Evolutionary conservation across 257 asterid genomes (phyloP).

Genomic region (Gentiana macrophylla): DNA sequence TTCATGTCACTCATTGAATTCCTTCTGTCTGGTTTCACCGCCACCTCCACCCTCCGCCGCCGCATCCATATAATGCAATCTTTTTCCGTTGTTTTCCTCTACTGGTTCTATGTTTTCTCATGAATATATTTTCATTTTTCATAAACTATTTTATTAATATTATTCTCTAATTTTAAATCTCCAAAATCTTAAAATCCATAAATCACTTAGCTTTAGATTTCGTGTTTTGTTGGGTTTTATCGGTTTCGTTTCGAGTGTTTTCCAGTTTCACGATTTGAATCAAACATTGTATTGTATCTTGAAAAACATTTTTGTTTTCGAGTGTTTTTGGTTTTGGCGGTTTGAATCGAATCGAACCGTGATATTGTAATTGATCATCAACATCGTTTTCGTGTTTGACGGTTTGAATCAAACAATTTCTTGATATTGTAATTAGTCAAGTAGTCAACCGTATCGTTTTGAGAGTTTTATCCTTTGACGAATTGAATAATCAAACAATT

Average conservation of each 20-base stretch:
- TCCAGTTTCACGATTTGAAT: too few relatives aligned
- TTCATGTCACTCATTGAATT: slow-evolving; percentile 26
- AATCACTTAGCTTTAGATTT: too few relatives aligned
- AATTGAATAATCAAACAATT: too few relatives aligned
- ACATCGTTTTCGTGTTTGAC: too few relatives aligned
- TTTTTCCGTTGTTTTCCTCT: slow-evolving; percentile 33
- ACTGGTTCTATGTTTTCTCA: slow-evolving; percentile 36
- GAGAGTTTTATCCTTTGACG: neutral
- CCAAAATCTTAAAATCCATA: neutral
- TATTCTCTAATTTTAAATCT: neutral
- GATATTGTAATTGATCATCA: too few relatives aligned
- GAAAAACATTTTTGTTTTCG: too few relatives aligned
- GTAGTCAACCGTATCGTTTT: too few relatives aligned
- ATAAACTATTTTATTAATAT: neutral
- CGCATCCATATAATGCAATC: slow-evolving; percentile 35
- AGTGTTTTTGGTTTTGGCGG: too few relatives aligned
- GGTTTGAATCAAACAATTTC: too few relatives aligned
- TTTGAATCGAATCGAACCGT: too few relatives aligned
- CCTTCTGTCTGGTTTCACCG: slow-evolving; percentile 26
- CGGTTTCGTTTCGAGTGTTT: neutral
- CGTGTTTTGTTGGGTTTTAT: neutral
- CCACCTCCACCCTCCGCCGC: slow-evolving; percentile 32
- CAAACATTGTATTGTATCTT: too few relatives aligned
- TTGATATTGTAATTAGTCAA: too few relatives aligned
- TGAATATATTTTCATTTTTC: neutral